phyloP scores from a whole-genome alignment of 2,329 filamentous ascomycete species.

The Epichloe amarillans region DNA sequence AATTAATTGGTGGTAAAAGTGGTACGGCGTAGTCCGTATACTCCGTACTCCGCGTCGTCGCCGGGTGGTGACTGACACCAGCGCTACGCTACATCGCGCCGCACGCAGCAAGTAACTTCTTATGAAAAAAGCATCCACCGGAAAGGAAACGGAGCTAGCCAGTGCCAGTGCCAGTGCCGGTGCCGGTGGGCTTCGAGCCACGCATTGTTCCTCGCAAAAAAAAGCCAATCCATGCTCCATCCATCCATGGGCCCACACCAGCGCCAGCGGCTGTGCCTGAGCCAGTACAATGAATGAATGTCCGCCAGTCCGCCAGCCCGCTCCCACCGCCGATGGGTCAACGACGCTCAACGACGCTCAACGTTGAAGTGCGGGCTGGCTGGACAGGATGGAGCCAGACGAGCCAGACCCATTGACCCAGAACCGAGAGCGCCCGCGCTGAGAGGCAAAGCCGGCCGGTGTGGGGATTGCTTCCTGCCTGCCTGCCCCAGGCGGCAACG shows the following conservation, averaged over 20 bases:
- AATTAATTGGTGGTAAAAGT: too few relatives aligned
- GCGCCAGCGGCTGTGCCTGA: conserved; percentile 1
- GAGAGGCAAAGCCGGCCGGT: neutral
- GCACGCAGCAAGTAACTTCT: too few relatives aligned
- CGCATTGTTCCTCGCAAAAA: neutral
- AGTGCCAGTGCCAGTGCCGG: too few relatives aligned
- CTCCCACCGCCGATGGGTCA: neutral
- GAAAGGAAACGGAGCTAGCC: too few relatives aligned
- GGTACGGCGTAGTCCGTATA: too few relatives aligned
- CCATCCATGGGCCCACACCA: neutral
- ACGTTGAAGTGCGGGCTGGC: too few relatives aligned
- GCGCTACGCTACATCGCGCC: too few relatives aligned
- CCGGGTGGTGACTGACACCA: too few relatives aligned
- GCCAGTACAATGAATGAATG: neutral
- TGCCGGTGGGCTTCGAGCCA: neutral
- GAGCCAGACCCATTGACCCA: neutral
- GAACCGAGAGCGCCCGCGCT: neutral
- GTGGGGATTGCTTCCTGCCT: neutral
- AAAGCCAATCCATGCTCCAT: neutral
- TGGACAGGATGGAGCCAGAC: neutral
- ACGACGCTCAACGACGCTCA: neutral
- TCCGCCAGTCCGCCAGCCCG: neutral
- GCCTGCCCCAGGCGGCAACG: neutral
- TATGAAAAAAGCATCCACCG: too few relatives aligned
- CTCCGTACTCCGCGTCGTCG: too few relatives aligned